A percentile compares a stretch with the other conserved stretches of the same genome.
These are phyloP conservation scores for Knufia petricola DNA, from an alignment of 2,329 filamentous ascomycete genomes.

Conservation along the genomic window DNA sequence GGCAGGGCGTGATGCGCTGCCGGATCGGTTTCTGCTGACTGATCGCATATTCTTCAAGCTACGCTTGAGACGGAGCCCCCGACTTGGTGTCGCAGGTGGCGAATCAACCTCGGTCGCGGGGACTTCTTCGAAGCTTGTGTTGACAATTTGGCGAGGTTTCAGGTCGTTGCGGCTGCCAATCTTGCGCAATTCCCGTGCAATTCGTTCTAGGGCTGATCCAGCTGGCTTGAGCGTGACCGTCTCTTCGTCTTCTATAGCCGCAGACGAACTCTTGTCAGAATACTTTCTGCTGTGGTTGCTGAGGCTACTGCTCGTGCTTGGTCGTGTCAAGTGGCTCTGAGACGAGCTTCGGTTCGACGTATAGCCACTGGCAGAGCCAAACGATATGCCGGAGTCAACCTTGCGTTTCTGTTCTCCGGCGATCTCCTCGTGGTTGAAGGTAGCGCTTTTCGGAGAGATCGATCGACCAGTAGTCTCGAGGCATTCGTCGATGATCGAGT, in stretches of 20 bases:
- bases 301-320: constrained; percentile 17
- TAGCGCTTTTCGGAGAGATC: constrained; percentile 23
- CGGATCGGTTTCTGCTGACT: constrained; percentile 24
- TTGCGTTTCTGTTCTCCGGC: constrained; percentile 39
- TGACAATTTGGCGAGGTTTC: constrained; percentile 14
- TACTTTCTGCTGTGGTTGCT: constrained; percentile 20
- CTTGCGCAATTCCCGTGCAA: constrained; percentile 49
- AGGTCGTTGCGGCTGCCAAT: constrained; percentile 48
- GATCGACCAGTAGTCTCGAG: constrained; percentile 38
- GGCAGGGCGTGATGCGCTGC: constrained; percentile 26
- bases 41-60: constrained; percentile 31
- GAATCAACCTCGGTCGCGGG: constrained; percentile 11
- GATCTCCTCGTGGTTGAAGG: constrained; percentile 23
- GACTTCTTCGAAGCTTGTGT: constrained; percentile 9
- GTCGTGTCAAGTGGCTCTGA: constrained; percentile 24
- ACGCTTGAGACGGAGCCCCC: constrained; percentile 21
- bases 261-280: constrained; percentile 34
- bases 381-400: constrained; percentile 56
- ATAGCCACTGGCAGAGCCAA: constrained; percentile 33
- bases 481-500: constrained; percentile 54
- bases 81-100: constrained; percentile 15
- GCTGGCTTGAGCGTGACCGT: constrained; percentile 15
- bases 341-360: constrained; percentile 31
- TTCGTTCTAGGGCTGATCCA: constrained; percentile 46
- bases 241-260: constrained; percentile 24